Conservation (phyloP, 257 asterid species). For the Plantago major region DNA sequence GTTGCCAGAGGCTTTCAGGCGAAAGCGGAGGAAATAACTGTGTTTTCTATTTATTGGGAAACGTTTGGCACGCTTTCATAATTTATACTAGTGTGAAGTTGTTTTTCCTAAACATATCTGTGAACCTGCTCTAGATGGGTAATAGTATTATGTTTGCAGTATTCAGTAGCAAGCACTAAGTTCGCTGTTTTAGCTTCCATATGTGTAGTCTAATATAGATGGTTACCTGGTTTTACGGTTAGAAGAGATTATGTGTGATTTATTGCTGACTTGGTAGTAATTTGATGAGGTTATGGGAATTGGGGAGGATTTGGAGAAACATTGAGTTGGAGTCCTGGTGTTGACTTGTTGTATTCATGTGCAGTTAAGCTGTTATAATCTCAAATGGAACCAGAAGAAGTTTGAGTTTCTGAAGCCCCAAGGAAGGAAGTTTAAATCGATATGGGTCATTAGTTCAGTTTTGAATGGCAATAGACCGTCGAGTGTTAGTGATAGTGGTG, state of each 20-base stretch:
- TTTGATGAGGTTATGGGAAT: background rate
- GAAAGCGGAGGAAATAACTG: too few species aligned
- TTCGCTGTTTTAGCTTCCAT: too few species aligned
- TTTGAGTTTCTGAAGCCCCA: conserved; percentile 27
- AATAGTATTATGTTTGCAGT: too few species aligned
- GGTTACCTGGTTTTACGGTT: too few species aligned
- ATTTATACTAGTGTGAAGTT: too few species aligned
- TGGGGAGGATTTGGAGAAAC: background rate
- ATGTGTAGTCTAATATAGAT: too few species aligned
- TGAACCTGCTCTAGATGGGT: too few species aligned
- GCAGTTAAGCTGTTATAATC: conserved; percentile 44
- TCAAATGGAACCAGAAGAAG: conserved; percentile 38
- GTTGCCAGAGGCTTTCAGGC: too few species aligned
- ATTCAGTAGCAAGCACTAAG: too few species aligned
- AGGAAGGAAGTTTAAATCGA: conserved; percentile 25
- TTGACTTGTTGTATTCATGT: conserved; percentile 14
- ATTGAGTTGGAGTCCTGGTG: background rate
- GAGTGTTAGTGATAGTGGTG: conserved; percentile 56
- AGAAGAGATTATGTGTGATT: background rate
- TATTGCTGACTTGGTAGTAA: background rate
- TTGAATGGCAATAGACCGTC: conserved; percentile 41
- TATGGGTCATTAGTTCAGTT: conserved; percentile 46
- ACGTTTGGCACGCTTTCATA: too few species aligned
- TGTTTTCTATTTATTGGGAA: too few species aligned
- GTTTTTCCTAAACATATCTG: too few species aligned